Conservation (phyloP, 768 basidiomycete genomes). For the Suillus weaverae region DNA sequence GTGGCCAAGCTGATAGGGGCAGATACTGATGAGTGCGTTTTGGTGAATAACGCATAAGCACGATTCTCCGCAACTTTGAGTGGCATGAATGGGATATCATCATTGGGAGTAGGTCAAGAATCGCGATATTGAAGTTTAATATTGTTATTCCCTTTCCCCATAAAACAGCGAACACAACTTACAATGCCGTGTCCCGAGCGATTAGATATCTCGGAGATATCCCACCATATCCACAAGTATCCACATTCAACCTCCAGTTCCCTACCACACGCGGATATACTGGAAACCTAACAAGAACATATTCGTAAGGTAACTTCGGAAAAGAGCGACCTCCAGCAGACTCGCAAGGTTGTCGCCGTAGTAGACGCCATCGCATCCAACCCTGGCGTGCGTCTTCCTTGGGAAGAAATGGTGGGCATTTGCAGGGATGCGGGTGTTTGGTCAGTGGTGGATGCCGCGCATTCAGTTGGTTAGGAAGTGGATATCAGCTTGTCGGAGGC, state of each 20-base stretch:
- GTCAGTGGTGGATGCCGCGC: constrained; percentile 79
- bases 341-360: constrained; percentile 57
- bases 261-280: constrained; percentile 56
- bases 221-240: constrained; percentile 51
- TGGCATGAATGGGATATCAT: constrained; percentile 71
- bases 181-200: constrained; percentile 52
- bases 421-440: constrained; percentile 62
- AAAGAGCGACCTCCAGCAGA: constrained; percentile 24
- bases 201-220: constrained; percentile 55
- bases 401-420: constrained; percentile 67
- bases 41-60: constrained; percentile 50
- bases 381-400: constrained; percentile 67
- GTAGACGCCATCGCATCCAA: constrained; percentile 66
- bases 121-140: constrained; percentile 1
- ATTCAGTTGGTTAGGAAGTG: constrained; percentile 72
- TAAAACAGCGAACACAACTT: constrained; percentile 53
- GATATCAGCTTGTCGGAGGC: constrained; percentile 54
- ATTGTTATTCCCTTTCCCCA: neutral
- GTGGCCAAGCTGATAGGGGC: constrained; percentile 53
- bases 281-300: constrained; percentile 47
- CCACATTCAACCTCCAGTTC: constrained; percentile 52
- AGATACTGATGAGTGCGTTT: constrained; percentile 56
- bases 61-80: constrained; percentile 62
- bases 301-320: constrained; percentile 31
- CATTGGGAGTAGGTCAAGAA: constrained; percentile 48